Evolutionary conservation across 495 filamentous ascomycete species (phyloP).

Genomic region (Hypomontagnella submonticulosa): DNA sequence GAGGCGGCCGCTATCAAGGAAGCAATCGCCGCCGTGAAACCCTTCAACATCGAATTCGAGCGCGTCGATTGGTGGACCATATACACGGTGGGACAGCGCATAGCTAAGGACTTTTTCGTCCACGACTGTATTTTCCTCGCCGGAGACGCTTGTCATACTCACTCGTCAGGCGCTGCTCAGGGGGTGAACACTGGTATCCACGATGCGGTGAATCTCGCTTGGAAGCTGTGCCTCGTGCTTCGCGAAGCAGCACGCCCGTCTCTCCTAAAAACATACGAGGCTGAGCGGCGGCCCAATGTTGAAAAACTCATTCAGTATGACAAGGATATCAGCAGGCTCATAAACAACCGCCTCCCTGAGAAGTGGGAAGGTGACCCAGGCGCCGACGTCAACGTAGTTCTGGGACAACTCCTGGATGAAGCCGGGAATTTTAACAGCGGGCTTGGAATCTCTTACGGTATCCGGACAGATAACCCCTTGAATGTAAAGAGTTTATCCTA

Average conservation of each 20-base stretch:
- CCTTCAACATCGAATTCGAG: slow-evolving; percentile 55
- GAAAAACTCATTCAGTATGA: slow-evolving; percentile 50
- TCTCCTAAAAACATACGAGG: slow-evolving; percentile 53
- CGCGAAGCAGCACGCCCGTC: slow-evolving; percentile 25
- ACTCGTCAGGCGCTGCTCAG: slow-evolving; percentile 66
- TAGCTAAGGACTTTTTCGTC: slow-evolving; percentile 58
- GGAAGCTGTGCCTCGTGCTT: slow-evolving; percentile 61
- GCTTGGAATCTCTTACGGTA: slow-evolving; percentile 55
- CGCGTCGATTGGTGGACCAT: slow-evolving; percentile 63
- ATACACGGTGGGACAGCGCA: slow-evolving; percentile 64
- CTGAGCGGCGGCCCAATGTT: slow-evolving; percentile 53
- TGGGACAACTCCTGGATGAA: slow-evolving; percentile 55
- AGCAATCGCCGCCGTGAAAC: slow-evolving; percentile 49
- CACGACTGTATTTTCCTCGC: slow-evolving; percentile 61
- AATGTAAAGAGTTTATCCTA: slow-evolving; percentile 46
- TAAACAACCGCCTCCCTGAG: slow-evolving; percentile 50
- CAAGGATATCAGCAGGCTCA: slow-evolving; percentile 52
- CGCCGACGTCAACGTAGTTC: slow-evolving; percentile 57
- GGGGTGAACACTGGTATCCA: slow-evolving; percentile 72
- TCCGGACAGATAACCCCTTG: slow-evolving; percentile 42
- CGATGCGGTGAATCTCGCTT: slow-evolving; percentile 68
- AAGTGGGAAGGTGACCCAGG: slow-evolving; percentile 55
- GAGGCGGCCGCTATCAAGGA: slow-evolving; percentile 47
- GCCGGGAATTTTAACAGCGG: slow-evolving; percentile 57
- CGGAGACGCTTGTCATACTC: slow-evolving; percentile 69